Evolutionary conservation across 768 basidiomycete species (phyloP).

Genomic region (Lactarius vividus): DNA sequence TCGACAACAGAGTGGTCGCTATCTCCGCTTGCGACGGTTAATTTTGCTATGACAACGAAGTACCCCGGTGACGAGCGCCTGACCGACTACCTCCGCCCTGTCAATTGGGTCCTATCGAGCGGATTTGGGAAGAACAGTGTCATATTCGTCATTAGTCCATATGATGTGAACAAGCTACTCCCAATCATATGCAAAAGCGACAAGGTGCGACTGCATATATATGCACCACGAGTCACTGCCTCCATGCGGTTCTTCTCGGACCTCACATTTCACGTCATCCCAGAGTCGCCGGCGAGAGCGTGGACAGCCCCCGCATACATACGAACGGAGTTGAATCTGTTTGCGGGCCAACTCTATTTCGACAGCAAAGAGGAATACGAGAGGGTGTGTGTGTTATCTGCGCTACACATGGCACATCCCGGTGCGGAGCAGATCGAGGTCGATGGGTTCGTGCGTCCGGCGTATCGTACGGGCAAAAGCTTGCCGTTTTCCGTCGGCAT

Average conservation of each 20-base stretch:
- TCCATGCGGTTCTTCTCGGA: slow-evolving; percentile 18
- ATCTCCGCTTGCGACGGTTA: neutral
- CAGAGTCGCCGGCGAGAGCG: neutral
- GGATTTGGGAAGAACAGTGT: neutral
- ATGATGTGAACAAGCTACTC: slow-evolving; percentile 16
- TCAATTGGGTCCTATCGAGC: slow-evolving; percentile 19
- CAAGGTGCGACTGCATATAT: slow-evolving; percentile 15
- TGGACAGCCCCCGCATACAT: slow-evolving; percentile 2
- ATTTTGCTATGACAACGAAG: neutral
- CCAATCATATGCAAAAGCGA: slow-evolving; percentile 10
- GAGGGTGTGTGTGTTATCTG: slow-evolving; percentile 6
- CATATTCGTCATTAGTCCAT: slow-evolving; percentile 10
- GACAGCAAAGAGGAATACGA: slow-evolving; percentile 7
- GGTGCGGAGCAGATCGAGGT: neutral
- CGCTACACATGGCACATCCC: neutral
- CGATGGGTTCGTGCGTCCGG: slow-evolving; percentile 7
- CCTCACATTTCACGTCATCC: slow-evolving; percentile 13
- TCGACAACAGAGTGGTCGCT: slow-evolving; percentile 4
- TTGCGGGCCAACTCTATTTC: slow-evolving; percentile 18
- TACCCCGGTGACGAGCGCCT: neutral
- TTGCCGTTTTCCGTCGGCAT: neutral
- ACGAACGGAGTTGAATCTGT: slow-evolving; percentile 10
- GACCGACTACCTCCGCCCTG: slow-evolving; percentile 17
- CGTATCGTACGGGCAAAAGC: neutral
- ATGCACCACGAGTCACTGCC: slow-evolving; percentile 11